Conservation (phyloP, 192 early-diverging fungal genomes). For the Coemansia sp. region DNA sequence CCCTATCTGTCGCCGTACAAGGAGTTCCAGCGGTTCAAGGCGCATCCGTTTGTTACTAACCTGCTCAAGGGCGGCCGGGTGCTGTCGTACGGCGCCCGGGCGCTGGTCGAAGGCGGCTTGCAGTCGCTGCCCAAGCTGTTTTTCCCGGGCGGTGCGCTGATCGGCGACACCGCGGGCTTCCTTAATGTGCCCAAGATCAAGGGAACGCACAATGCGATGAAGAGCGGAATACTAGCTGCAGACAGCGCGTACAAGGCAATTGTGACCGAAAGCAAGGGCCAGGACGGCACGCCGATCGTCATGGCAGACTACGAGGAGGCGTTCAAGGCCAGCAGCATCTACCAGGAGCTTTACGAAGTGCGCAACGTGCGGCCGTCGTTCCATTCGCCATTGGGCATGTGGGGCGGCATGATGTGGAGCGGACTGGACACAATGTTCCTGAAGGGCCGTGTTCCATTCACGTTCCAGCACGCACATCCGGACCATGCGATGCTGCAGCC, state of each 20-base stretch:
- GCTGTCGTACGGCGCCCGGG: slow-evolving; percentile 90
- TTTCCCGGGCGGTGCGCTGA: slow-evolving; percentile 92
- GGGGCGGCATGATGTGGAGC: slow-evolving; percentile 80
- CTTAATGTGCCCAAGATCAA: slow-evolving; percentile 98
- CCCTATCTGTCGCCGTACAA: slow-evolving; percentile 93
- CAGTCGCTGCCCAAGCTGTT: slow-evolving; percentile 93
- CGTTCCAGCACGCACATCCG: slow-evolving; percentile 79
- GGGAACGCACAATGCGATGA: slow-evolving; percentile 99
- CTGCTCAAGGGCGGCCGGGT: slow-evolving; percentile 87
- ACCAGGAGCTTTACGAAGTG: slow-evolving; percentile 83
- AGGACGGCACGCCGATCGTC: slow-evolving; percentile 59
- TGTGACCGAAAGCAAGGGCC: slow-evolving; percentile 24
- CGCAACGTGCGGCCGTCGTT: slow-evolving; percentile 94
- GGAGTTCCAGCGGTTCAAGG: slow-evolving; percentile 96
- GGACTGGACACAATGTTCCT: slow-evolving; percentile 86
- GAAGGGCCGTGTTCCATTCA: slow-evolving; percentile 91
- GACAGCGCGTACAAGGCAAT: slow-evolving; percentile 82
- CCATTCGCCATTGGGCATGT: slow-evolving; percentile 80
- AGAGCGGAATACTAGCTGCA: slow-evolving; percentile 93
- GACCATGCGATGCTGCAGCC: slow-evolving; percentile 76
- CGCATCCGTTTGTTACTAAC: slow-evolving; percentile 79
- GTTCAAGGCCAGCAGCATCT: slow-evolving; percentile 84
- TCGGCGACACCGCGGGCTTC: slow-evolving; percentile 95
- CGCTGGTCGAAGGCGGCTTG: slow-evolving; percentile 93
- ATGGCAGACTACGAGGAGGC: slow-evolving; percentile 74